These are phyloP conservation scores for Aureobasidium melanogenum DNA, from an alignment of 2,329 filamentous ascomycete species.

Conservation along the genomic window DNA sequence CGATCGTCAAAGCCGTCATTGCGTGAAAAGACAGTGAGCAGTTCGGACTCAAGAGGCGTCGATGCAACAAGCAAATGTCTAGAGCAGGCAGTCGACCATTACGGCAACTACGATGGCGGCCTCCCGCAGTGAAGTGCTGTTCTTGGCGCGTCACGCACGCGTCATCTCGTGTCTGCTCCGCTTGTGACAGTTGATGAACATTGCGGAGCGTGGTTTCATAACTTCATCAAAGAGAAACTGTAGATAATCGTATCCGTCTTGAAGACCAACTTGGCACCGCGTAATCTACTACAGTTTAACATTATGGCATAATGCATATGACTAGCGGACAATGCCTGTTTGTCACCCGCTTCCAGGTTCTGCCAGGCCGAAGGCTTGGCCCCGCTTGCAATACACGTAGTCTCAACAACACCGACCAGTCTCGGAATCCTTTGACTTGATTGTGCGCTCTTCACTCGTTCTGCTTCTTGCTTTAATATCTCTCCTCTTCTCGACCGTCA, in stretches of 20 bases:
- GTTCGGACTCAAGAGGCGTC: not conserved
- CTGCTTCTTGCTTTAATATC: not conserved
- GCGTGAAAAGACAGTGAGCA: not conserved
- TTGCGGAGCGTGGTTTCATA: not conserved
- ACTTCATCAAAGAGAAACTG: not conserved
- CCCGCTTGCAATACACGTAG: conserved; percentile 10
- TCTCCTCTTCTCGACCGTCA: not conserved
- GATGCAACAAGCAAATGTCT: not conserved
- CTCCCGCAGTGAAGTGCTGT: not conserved
- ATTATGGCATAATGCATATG: conserved; percentile 13
- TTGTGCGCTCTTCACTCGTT: not conserved
- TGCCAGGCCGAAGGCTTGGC: conserved; percentile 9
- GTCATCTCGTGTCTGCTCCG: not conserved
- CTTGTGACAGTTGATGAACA: not conserved
- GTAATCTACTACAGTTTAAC: not conserved
- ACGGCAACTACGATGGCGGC: not conserved
- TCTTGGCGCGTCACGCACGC: conserved; percentile 2
- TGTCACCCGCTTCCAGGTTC: conserved; percentile 3
- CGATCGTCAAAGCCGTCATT: not conserved
- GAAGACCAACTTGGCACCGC: not conserved
- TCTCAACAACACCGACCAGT: conserved; percentile 7
- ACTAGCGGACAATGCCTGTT: conserved; percentile 12
- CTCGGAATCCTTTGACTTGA: not conserved
- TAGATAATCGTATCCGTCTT: not conserved
- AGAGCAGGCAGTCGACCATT: not conserved